A percentile compares a stretch with the other conserved stretches of the same genome.
Evolutionary conservation across 306 rosid species (phyloP).

Genomic region (Leucaena leucocephala): DNA sequence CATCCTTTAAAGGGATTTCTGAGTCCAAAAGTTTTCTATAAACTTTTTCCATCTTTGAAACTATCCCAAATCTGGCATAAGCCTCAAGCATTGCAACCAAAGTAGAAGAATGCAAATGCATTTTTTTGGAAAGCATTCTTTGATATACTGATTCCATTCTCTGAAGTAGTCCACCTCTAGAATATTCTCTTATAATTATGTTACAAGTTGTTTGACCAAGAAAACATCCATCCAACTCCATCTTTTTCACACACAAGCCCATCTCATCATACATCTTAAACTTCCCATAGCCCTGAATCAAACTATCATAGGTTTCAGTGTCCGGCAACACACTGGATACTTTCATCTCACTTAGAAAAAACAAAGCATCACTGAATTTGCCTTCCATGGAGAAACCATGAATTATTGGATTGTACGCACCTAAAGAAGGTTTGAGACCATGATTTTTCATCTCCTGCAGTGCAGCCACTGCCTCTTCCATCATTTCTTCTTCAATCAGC

Average conservation of each 20-base stretch:
- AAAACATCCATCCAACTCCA: conserved; percentile 63
- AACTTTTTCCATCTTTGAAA: conserved; percentile 71
- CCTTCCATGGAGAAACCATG: conserved; percentile 59
- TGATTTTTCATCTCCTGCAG: conserved; percentile 59
- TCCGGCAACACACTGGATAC: conserved; percentile 46
- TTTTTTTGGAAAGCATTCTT: conserved; percentile 61
- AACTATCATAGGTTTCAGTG: conserved; percentile 63
- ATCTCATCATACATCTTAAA: conserved; percentile 75
- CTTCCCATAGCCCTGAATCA: conserved; percentile 71
- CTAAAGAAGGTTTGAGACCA: conserved; percentile 51
- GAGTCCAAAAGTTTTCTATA: conserved; percentile 52
- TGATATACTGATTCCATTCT: conserved; percentile 62
- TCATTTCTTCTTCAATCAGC: conserved; percentile 57
- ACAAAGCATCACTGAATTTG: conserved; percentile 49
- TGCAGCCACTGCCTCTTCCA: conserved; percentile 54
- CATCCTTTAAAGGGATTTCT: conserved; percentile 52
- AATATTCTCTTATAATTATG: conserved; percentile 67
- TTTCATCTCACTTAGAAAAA: conserved; percentile 62
- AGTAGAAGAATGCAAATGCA: conserved; percentile 62
- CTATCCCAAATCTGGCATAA: conserved; percentile 66
- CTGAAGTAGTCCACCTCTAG: conserved; percentile 63
- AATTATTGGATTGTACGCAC: conserved; percentile 57
- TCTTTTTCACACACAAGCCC: conserved; percentile 58
- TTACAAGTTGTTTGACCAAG: conserved; percentile 68
- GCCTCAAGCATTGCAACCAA: conserved; percentile 70